Percentiles rank a stretch among this genome's conserved stretches.
Evolutionary conservation across 495 filamentous ascomycete species (phyloP).

Genomic region (Hyaloscypha variabilis): DNA sequence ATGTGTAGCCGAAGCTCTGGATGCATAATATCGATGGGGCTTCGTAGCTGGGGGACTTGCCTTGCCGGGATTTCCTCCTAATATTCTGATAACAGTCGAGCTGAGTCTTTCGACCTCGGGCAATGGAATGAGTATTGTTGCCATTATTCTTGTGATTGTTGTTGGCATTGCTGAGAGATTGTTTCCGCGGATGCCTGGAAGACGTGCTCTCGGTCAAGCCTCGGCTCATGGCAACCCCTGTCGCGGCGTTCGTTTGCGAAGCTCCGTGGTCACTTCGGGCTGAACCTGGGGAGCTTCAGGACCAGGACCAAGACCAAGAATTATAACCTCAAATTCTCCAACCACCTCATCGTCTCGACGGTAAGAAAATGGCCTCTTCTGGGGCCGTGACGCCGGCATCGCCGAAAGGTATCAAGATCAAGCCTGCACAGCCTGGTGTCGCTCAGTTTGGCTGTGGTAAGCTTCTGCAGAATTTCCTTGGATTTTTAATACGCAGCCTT

Average conservation of each 20-base stretch:
- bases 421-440: slow-evolving; percentile 49
- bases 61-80: slow-evolving; percentile 83
- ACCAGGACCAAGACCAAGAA: no score
- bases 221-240: not conserved
- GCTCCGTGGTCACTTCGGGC: not conserved
- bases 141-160: slow-evolving; percentile 24
- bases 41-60: slow-evolving; percentile 38
- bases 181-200: not conserved
- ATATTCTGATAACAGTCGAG: slow-evolving; percentile 68
- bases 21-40: no score
- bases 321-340: not conserved
- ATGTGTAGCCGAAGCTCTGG: no score
- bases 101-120: slow-evolving; percentile 69
- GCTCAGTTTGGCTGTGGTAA: slow-evolving; percentile 59
- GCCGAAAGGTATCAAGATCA: slow-evolving; percentile 54
- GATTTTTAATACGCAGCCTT: slow-evolving; percentile 1
- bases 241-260: not conserved
- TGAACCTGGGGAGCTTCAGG: slow-evolving; percentile 8
- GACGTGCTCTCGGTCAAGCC: not conserved
- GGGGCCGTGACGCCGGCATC: slow-evolving; percentile 46
- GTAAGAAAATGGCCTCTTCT: slow-evolving; percentile 26
- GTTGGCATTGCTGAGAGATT: not conserved
- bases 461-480: slow-evolving; percentile 16
- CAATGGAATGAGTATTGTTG: slow-evolving; percentile 47
- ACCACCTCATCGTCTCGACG: not conserved